Conservation (phyloP, 164 flowering plant genomes). For the Sedum album region DNA sequence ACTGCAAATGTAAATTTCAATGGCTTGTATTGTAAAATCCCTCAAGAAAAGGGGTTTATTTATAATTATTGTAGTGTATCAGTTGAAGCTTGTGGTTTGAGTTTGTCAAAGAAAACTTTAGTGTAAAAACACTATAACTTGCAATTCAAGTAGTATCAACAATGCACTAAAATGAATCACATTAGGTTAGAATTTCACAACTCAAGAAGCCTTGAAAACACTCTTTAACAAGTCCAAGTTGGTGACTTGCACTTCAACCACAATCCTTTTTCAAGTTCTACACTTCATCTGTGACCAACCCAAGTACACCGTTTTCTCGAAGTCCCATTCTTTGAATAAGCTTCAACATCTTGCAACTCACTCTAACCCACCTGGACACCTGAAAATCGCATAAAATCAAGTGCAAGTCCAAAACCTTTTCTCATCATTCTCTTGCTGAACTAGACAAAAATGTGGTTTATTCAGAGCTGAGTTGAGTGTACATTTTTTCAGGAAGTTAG, state of each 20-base stretch:
- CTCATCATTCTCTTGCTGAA: background rate
- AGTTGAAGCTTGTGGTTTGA: background rate
- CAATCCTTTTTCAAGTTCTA: background rate
- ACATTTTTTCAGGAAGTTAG: slow-evolving; percentile 1
- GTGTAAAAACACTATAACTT: no score
- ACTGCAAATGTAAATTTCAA: background rate
- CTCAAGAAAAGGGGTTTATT: background rate
- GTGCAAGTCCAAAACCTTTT: background rate
- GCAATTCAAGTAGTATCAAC: no score
- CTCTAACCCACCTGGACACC: background rate
- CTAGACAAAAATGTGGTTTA: background rate
- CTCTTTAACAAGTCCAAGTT: slow-evolving; percentile 1
- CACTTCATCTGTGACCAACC: slow-evolving; percentile 1
- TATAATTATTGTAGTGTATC: background rate
- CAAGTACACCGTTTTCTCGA: background rate
- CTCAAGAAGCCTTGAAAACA: background rate
- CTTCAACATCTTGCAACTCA: background rate
- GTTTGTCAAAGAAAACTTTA: no score
- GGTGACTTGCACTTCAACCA: slow-evolving; percentile 8
- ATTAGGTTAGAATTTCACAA: background rate
- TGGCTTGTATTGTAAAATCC: background rate
- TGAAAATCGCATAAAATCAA: background rate
- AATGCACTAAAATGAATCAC: no score
- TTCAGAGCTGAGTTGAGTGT: background rate
- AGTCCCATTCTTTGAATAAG: no score